A percentile compares a stretch with the other conserved stretches of the same genome.
Conservation (phyloP, 1,284 basidiomycete species). For the Apiotrichum gamsii region DNA sequence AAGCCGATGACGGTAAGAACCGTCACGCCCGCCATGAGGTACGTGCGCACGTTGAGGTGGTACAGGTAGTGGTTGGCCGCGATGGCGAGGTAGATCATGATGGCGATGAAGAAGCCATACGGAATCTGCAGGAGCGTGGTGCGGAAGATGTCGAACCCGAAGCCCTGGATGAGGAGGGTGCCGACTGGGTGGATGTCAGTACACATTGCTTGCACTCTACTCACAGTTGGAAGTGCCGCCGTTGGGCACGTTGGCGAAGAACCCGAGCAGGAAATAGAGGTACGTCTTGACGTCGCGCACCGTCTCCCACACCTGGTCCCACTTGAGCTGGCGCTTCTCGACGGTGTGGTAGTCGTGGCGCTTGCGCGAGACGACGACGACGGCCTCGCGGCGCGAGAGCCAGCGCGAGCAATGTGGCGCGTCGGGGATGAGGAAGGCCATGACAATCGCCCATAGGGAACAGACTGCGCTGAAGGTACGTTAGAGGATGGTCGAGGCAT, state of each 20-base stretch:
- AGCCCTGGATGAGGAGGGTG: slow-evolving; percentile 16
- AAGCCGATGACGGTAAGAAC: slow-evolving; percentile 32
- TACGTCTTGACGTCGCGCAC: slow-evolving; percentile 42
- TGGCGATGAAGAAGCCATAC: slow-evolving; percentile 32
- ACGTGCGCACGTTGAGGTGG: slow-evolving; percentile 23
- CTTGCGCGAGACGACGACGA: slow-evolving; percentile 44
- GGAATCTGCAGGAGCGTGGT: slow-evolving; percentile 26
- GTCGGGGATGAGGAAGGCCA: slow-evolving; percentile 33
- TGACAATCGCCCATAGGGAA: slow-evolving; percentile 30
- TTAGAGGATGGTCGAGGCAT: neutral
- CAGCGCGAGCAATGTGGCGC: slow-evolving; percentile 29
- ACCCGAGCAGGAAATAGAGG: slow-evolving; percentile 38
- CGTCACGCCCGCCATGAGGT: slow-evolving; percentile 19
- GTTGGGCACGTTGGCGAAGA: slow-evolving; percentile 40
- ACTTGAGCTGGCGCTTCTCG: slow-evolving; percentile 44
- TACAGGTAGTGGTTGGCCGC: slow-evolving; percentile 27
- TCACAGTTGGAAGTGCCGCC: slow-evolving; percentile 24
- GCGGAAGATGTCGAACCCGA: slow-evolving; percentile 21
- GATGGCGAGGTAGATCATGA: slow-evolving; percentile 28
- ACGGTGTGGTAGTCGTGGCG: slow-evolving; percentile 45
- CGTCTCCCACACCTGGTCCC: slow-evolving; percentile 43
- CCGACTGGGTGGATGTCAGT: no score
- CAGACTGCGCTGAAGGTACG: slow-evolving; percentile 22
- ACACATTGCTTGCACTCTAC: no score
- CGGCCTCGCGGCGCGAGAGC: slow-evolving; percentile 39